Evolutionary conservation across 768 basidiomycete genomes (phyloP), one percentile per base, ranked within the genome.

Genomic region (Termitomyces bulborhizus): DNA sequence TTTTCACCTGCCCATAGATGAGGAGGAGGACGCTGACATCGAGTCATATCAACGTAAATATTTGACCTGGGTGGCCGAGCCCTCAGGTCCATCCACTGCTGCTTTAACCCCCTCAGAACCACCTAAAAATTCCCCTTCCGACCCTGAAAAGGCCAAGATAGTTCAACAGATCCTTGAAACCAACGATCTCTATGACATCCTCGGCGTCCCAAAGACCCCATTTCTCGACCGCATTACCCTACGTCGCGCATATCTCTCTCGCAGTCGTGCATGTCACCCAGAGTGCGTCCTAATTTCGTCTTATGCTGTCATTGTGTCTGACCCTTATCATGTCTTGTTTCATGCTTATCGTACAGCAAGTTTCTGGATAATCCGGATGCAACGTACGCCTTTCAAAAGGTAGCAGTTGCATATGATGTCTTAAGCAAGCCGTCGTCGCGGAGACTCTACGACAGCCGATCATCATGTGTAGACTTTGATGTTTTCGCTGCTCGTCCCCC

Each of bases 321-420:
- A 58, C 45, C 21, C 51, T 51, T 60, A 56, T 51, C 60, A n/a
- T 26, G 36, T 6, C 12, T 39, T 48, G 48, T 57, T 51, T 57
- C 53, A 54, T 47, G 42, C 50, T 60, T 60, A 55, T 26, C 46
- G 3, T 60, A 13, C 61, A 93, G 92, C 66, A 93, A 93, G 73
- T 93, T 88, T 60, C 88, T 89, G 21, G 69, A 81, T 59, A 84
- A 86, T 63, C 82, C 86, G 4, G 79, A 85, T 45, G 87, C 92
- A 16, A 94, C 92, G 0, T 74, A 81, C 18, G 92, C 92, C 0
- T 94, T 94, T 66, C 92, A 94, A 65, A 88, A 87, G 62, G 86
- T 94, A 4, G 86, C 88, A 5, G 81, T 90, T 15, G 91, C 92
- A 1, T 93, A 93, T 62, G 80, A 88, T 59, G 82, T 90, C 8